phyloP scores from a whole-genome alignment of 352 stramenopile species.

The Globisporangium solare region DNA sequence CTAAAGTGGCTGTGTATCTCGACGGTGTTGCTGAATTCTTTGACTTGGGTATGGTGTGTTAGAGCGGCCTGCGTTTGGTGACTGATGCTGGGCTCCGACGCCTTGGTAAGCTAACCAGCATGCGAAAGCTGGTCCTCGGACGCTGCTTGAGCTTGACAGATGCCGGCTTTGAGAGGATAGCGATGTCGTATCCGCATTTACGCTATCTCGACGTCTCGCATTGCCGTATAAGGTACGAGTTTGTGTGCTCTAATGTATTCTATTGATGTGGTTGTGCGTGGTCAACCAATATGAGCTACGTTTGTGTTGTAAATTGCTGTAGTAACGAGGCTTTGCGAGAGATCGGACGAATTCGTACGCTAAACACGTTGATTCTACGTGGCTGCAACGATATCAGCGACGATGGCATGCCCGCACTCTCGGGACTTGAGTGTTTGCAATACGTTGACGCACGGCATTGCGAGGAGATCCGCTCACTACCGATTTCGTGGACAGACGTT shows the following conservation, averaged over 20 bases:
- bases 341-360: constrained; percentile 27
- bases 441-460: constrained; percentile 76
- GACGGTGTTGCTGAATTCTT: neutral
- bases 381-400: constrained; percentile 35
- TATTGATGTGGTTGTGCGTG: no score
- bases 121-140: constrained; percentile 53
- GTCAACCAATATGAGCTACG: neutral
- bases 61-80: constrained; percentile 51
- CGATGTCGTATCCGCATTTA: constrained; percentile 31
- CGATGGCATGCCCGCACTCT: constrained; percentile 26
- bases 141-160: constrained; percentile 54
- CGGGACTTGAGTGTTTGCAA: constrained; percentile 27
- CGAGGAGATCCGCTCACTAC: constrained; percentile 43
- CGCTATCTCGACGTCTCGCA: constrained; percentile 48
- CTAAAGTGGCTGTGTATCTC: neutral
- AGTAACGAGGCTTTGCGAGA: constrained; percentile 28
- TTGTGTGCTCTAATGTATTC: no score
- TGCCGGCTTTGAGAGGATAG: constrained; percentile 38
- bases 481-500: constrained; percentile 47
- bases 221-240: constrained; percentile 39
- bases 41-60: neutral
- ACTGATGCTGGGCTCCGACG: constrained; percentile 52
- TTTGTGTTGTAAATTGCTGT: neutral
- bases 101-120: constrained; percentile 30
- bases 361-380: constrained; percentile 43